Percentiles rank a stretch among this genome's conserved stretches.
Conservation (phyloP, 257 asterid species). For the Eustoma russellianum region DNA sequence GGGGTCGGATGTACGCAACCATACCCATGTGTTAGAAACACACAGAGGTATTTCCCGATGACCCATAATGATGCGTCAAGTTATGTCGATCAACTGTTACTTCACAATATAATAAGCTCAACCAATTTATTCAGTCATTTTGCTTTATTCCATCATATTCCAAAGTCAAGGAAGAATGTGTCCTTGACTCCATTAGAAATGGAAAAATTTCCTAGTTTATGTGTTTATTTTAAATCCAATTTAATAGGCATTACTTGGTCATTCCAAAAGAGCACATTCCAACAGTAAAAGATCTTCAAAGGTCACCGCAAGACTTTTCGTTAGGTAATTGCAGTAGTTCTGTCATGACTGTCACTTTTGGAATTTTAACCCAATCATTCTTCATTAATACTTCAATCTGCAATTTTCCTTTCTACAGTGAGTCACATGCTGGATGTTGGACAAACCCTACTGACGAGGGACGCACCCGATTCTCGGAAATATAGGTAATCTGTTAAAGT, state of each 20-base stretch:
- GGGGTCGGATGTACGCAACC: too few species aligned
- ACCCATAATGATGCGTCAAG: too few species aligned
- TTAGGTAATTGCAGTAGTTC: slow-evolving; percentile 31
- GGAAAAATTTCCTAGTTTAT: too few species aligned
- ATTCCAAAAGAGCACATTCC: slow-evolving; percentile 77
- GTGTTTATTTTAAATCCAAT: not conserved
- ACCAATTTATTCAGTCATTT: too few species aligned
- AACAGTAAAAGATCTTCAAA: slow-evolving; percentile 54
- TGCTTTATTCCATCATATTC: too few species aligned
- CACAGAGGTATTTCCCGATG: too few species aligned
- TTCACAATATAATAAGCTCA: too few species aligned
- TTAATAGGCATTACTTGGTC: slow-evolving; percentile 79
- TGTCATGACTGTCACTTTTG: slow-evolving; percentile 3
- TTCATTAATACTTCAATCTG: slow-evolving; percentile 5
- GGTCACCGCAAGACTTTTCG: slow-evolving; percentile 44
- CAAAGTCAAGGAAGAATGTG: too few species aligned
- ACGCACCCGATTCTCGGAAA: slow-evolving; percentile 57
- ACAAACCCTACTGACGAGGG: slow-evolving; percentile 42
- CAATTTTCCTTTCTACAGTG: slow-evolving; percentile 27
- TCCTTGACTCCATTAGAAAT: too few species aligned
- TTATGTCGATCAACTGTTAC: too few species aligned
- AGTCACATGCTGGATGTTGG: slow-evolving; percentile 84
- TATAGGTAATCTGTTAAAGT: slow-evolving; percentile 38
- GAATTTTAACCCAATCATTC: not conserved
- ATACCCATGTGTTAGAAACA: too few species aligned